phyloP scores from a whole-genome alignment of 768 basidiomycete genomes.

The Lactarius quietus region DNA sequence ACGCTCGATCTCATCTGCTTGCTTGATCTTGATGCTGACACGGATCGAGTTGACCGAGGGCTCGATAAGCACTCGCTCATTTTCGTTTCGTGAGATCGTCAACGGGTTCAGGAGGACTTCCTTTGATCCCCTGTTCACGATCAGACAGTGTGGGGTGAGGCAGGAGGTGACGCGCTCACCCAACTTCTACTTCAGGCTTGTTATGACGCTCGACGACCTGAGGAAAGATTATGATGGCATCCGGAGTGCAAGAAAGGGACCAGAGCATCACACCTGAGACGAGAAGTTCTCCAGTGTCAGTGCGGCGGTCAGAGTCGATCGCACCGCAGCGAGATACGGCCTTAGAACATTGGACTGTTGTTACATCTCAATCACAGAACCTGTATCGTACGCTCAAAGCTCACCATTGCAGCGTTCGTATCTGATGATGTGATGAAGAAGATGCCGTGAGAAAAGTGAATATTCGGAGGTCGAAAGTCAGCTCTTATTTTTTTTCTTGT shows the following conservation, averaged over 20 bases:
- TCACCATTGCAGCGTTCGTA: constrained; percentile 19
- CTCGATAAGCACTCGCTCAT: constrained; percentile 95
- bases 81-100: constrained; percentile 94
- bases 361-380: not conserved
- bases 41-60: constrained; percentile 97
- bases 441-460: constrained; percentile 44
- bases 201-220: constrained; percentile 97
- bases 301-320: constrained; percentile 96
- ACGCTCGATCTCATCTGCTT: constrained; percentile 97
- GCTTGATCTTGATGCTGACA: constrained; percentile 97
- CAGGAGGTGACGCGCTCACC: constrained; percentile 41
- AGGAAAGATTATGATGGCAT: constrained; percentile 26
- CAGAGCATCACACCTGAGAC: constrained; percentile 68
- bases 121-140: constrained; percentile 65
- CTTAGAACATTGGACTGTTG: constrained; percentile 88
- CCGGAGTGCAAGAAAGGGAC: constrained; percentile 16
- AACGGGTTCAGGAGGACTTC: constrained; percentile 94
- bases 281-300: constrained; percentile 97
- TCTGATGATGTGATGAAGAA: constrained; percentile 23
- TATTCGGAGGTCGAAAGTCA: constrained; percentile 3
- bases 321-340: constrained; percentile 93
- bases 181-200: constrained; percentile 91
- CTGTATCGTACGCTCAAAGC: not conserved
- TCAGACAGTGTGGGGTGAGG: constrained; percentile 5
- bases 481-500: not conserved